Evolutionary conservation across 495 filamentous ascomycete genomes (phyloP).

Genomic region (Bathelium albidoporum): DNA sequence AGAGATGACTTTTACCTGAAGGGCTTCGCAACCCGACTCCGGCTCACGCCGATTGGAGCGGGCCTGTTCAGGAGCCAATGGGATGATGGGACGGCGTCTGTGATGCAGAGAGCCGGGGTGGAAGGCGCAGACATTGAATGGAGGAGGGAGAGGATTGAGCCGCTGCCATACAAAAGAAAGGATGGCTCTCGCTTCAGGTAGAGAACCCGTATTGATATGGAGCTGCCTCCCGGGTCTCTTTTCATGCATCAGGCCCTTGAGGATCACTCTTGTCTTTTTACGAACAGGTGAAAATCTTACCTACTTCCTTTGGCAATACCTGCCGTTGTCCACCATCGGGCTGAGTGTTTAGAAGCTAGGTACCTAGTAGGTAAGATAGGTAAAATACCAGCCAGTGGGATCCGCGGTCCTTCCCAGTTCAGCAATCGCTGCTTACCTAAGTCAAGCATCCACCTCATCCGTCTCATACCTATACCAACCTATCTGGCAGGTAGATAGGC

Average conservation of each 20-base stretch:
- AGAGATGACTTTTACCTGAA: slow-evolving; percentile 63
- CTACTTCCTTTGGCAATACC: neutral
- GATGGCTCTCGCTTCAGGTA: slow-evolving; percentile 27
- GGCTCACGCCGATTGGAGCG: slow-evolving; percentile 64
- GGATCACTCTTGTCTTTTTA: neutral
- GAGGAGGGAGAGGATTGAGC: slow-evolving; percentile 57
- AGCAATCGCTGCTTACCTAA: neutral
- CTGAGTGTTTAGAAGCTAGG: too few relatives aligned
- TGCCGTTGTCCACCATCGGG: too few relatives aligned
- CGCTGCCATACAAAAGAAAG: slow-evolving; percentile 34
- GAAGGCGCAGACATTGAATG: slow-evolving; percentile 74
- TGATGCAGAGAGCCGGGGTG: slow-evolving; percentile 73
- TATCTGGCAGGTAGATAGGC: too few relatives aligned
- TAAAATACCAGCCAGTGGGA: too few relatives aligned
- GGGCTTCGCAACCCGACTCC: slow-evolving; percentile 56
- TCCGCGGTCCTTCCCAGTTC: neutral
- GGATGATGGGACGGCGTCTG: slow-evolving; percentile 73
- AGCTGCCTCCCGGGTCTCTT: neutral
- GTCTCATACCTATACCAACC: too few relatives aligned
- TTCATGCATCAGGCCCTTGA: neutral
- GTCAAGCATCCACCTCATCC: neutral
- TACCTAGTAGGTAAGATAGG: too few relatives aligned
- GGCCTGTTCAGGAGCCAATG: slow-evolving; percentile 79
- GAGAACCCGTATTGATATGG: neutral
- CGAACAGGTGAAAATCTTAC: neutral